Evolutionary conservation across 2,329 filamentous ascomycete genomes (phyloP).

Genomic region (Fusarium continuum): DNA sequence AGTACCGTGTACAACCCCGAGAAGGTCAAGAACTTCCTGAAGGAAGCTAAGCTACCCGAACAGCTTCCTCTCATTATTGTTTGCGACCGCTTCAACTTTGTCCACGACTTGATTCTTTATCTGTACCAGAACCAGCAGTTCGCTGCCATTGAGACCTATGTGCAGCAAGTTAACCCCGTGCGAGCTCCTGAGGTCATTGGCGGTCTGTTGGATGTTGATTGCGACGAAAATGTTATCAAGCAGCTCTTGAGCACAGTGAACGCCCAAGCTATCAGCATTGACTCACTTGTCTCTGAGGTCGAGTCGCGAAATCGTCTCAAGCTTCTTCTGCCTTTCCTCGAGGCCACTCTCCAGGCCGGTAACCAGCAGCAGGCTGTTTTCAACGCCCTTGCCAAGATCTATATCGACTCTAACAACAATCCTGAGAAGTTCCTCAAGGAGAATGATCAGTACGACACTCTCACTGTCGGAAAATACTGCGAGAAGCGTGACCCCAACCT

Average conservation of each 20-base stretch:
- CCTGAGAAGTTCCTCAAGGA: constrained; percentile 97
- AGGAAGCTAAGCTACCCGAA: constrained; percentile 91
- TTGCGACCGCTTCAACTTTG: constrained; percentile 99
- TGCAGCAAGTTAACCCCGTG: constrained; percentile 93
- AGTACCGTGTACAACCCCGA: constrained; percentile 90
- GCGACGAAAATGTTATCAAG: constrained; percentile 96
- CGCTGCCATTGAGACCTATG: constrained; percentile 97
- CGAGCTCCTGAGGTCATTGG: constrained; percentile 93
- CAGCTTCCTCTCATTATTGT: constrained; percentile 97
- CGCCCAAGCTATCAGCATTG: constrained; percentile 86
- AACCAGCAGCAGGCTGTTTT: constrained; percentile 97
- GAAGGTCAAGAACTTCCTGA: constrained; percentile 99
- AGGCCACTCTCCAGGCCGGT: constrained; percentile 85
- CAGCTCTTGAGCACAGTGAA: constrained; percentile 86
- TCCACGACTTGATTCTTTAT: constrained; percentile 94
- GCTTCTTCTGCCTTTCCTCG: constrained; percentile 93
- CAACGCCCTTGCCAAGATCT: constrained; percentile 98
- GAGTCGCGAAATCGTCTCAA: constrained; percentile 95
- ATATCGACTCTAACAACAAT: constrained; percentile 98
- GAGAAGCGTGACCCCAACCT: constrained; percentile 98
- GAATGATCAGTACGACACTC: constrained; percentile 94
- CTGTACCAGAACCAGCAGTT: constrained; percentile 99
- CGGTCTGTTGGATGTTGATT: constrained; percentile 94
- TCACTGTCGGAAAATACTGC: constrained; percentile 95
- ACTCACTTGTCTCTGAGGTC: constrained; percentile 93